Percentiles rank a stretch among this genome's conserved stretches.
phyloP scores from a whole-genome alignment of 2,329 filamentous ascomycete genomes.

The Clarireedia monteithiana region DNA sequence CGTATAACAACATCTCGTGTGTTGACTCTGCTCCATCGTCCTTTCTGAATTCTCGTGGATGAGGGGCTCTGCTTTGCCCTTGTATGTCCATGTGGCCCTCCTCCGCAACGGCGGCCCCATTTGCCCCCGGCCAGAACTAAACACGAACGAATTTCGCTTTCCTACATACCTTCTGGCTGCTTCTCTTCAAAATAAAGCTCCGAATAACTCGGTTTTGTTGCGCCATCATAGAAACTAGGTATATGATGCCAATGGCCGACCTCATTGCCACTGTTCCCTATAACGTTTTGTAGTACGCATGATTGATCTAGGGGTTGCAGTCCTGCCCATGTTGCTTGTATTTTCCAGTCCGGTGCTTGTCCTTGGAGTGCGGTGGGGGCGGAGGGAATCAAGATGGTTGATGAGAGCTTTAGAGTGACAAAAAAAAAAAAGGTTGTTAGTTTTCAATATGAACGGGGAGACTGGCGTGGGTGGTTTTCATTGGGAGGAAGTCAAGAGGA shows the following conservation, averaged over 20 bases:
- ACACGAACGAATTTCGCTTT: neutral
- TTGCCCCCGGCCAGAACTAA: neutral
- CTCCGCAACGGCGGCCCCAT: neutral
- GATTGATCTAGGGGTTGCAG: slow-evolving; percentile 12
- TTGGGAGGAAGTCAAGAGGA: neutral
- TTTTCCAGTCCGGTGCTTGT: neutral
- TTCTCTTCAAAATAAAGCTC: slow-evolving; percentile 1
- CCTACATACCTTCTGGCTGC: neutral
- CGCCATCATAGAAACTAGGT: slow-evolving; percentile 4
- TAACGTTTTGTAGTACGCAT: slow-evolving; percentile 11
- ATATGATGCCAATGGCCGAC: slow-evolving; percentile 1
- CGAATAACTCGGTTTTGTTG: neutral
- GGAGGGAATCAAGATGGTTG: neutral
- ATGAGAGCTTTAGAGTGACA: neutral
- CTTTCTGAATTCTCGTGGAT: neutral
- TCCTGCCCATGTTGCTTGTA: neutral
- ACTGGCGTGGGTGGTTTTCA: neutral
- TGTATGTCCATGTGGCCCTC: too few relatives aligned
- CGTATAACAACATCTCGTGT: neutral
- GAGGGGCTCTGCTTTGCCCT: neutral
- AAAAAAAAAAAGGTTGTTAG: neutral
- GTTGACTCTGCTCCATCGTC: too few relatives aligned
- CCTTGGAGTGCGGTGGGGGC: slow-evolving; percentile 1
- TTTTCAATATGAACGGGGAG: neutral
- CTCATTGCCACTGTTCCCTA: neutral